Conservation (phyloP, 495 filamentous ascomycete genomes). For the Trichoderma parareesei region DNA sequence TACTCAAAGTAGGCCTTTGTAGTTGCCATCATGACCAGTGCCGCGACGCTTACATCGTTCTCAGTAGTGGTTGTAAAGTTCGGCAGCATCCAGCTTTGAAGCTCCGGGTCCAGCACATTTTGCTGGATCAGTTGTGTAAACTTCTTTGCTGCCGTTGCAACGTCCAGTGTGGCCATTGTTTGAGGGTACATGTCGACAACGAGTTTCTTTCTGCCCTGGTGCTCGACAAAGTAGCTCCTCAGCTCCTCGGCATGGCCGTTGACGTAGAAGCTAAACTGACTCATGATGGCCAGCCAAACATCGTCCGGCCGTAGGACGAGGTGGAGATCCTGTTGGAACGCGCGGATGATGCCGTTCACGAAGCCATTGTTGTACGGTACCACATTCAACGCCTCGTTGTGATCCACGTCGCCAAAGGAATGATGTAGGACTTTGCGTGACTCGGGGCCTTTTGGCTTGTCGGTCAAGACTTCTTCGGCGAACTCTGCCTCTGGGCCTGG, state of each 20-base stretch:
- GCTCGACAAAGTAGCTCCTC: slow-evolving; percentile 33
- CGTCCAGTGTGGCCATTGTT: slow-evolving; percentile 25
- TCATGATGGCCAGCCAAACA: slow-evolving; percentile 51
- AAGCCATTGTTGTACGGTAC: not conserved
- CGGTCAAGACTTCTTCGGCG: not conserved
- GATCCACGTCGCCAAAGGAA: not conserved
- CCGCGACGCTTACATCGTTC: slow-evolving; percentile 32
- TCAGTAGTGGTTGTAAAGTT: slow-evolving; percentile 37
- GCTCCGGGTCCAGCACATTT: slow-evolving; percentile 26
- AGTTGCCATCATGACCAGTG: slow-evolving; percentile 37
- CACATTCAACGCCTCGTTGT: not conserved
- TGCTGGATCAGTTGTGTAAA: slow-evolving; percentile 32
- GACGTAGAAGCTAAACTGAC: slow-evolving; percentile 46
- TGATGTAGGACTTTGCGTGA: not conserved
- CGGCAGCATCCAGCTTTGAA: slow-evolving; percentile 37
- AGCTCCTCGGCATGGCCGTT: slow-evolving; percentile 40
- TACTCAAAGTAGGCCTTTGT: slow-evolving; percentile 42
- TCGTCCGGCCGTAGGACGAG: slow-evolving; percentile 53
- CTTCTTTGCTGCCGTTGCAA: slow-evolving; percentile 28
- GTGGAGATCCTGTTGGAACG: slow-evolving; percentile 30
- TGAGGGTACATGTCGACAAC: slow-evolving; percentile 25
- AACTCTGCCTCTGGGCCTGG: not conserved
- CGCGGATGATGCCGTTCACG: slow-evolving; percentile 13
- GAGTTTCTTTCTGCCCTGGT: slow-evolving; percentile 38
- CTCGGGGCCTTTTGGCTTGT: not conserved